Conservation (phyloP, 2,329 filamentous ascomycete species). For the Cadophora malorum region DNA sequence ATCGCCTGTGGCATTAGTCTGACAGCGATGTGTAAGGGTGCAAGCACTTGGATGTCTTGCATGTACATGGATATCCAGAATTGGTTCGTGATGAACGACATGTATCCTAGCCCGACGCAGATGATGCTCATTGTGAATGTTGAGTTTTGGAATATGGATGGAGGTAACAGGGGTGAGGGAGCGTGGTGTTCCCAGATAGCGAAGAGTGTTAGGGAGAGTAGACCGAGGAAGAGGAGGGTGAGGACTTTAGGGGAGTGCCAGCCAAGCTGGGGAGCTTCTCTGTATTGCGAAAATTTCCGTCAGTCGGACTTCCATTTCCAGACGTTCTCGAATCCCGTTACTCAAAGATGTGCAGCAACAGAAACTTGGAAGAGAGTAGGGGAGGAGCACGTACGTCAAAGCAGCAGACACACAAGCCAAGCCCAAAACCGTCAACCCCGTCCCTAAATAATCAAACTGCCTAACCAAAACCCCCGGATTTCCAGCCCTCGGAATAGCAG, state of each 20-base stretch:
- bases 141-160: conserved; percentile 62
- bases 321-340: no score
- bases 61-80: conserved; percentile 73
- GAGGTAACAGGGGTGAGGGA: conserved; percentile 57
- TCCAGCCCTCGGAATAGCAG: conserved; percentile 55
- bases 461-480: conserved; percentile 22
- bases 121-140: conserved; percentile 65
- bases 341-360: no score
- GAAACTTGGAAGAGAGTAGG: neutral
- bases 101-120: conserved; percentile 61
- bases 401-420: conserved; percentile 36
- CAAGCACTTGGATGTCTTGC: conserved; percentile 60
- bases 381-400: conserved; percentile 36
- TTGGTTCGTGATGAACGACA: conserved; percentile 63
- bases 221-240: conserved; percentile 64
- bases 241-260: conserved; percentile 70
- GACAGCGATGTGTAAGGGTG: conserved; percentile 54
- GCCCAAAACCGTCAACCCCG: conserved; percentile 34
- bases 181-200: conserved; percentile 66
- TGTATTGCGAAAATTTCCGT: no score
- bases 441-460: conserved; percentile 40
- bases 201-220: conserved; percentile 62
- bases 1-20: conserved; percentile 71
- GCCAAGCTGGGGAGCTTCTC: conserved; percentile 55
- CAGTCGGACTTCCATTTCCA: no score